A percentile compares a stretch with the other conserved stretches of the same genome.
Evolutionary conservation across 768 basidiomycete genomes (phyloP).

Genomic region (Amanita fuliginea): DNA sequence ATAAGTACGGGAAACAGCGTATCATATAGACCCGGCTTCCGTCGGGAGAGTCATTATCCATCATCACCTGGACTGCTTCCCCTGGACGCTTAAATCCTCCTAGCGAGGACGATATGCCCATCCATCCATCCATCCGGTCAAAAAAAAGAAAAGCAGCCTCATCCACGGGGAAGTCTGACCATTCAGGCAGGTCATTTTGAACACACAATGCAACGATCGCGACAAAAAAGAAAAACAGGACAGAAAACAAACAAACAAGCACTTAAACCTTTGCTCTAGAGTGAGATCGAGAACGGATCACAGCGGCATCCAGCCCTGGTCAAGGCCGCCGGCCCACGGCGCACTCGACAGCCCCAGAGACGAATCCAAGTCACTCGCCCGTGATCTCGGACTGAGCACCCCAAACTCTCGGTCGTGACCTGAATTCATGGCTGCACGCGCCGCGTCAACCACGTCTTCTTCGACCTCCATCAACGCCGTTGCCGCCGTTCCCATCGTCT

Average conservation of each 20-base stretch:
- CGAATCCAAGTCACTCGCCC: slow-evolving; percentile 13
- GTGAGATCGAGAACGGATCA: neutral
- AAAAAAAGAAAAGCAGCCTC: neutral
- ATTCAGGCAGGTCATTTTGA: neutral
- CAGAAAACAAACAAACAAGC: neutral
- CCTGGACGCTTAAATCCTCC: slow-evolving; percentile 6
- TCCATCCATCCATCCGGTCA: neutral
- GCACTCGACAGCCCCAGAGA: slow-evolving; percentile 19
- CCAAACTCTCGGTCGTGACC: slow-evolving; percentile 5
- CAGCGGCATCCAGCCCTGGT: slow-evolving; percentile 26
- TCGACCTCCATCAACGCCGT: neutral
- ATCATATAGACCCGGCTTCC: neutral
- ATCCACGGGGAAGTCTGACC: neutral
- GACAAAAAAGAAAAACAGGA: neutral
- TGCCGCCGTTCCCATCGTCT: neutral
- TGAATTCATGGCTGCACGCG: neutral
- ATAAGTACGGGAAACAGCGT: neutral
- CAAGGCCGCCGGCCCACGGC: slow-evolving; percentile 31
- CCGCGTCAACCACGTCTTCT: slow-evolving; percentile 4
- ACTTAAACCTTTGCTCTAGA: neutral
- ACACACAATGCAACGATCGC: neutral
- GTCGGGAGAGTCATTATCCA: neutral
- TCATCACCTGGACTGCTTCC: neutral
- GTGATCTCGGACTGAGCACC: slow-evolving; percentile 10
- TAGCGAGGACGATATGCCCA: slow-evolving; percentile 1